phyloP scores from a whole-genome alignment of 1,284 basidiomycete genomes.

The Meripilus lineatus region DNA sequence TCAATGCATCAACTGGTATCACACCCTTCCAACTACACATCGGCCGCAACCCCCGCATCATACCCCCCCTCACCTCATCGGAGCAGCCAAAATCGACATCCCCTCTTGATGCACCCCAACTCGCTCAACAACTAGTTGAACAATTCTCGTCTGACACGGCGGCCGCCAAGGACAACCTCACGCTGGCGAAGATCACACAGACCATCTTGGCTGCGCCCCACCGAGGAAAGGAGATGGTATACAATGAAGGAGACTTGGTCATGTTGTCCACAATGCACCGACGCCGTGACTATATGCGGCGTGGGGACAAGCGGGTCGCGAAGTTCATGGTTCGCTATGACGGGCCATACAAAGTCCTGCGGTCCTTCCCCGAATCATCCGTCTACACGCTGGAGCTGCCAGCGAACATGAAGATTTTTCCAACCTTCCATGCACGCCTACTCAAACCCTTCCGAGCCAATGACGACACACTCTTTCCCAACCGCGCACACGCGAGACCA shows the following conservation, averaged over 20 bases:
- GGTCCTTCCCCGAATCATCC: conserved; percentile 14
- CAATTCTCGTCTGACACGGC: too few relatives aligned
- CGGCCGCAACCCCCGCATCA: conserved; percentile 20
- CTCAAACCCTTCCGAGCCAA: conserved; percentile 6
- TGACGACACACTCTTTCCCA: conserved; percentile 9
- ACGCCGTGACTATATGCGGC: conserved; percentile 19
- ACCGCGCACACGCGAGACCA: too few relatives aligned
- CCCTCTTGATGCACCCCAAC: too few relatives aligned
- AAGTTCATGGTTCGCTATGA: conserved; percentile 33
- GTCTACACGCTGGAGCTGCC: conserved; percentile 22
- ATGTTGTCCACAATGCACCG: conserved; percentile 23
- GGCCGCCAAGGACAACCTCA: too few relatives aligned
- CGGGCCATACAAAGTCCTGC: conserved; percentile 26
- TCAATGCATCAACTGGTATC: conserved; percentile 27
- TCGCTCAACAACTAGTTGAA: too few relatives aligned
- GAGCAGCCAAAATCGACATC: too few relatives aligned
- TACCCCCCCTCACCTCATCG: background rate
- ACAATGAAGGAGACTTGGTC: conserved; percentile 24
- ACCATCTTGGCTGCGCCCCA: too few relatives aligned
- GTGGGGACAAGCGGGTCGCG: conserved; percentile 22
- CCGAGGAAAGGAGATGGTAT: conserved; percentile 8
- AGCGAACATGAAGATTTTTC: conserved; percentile 17
- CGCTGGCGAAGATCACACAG: too few relatives aligned
- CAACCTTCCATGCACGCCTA: conserved; percentile 15
- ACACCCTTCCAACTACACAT: conserved; percentile 34